Percentiles rank a stretch among this genome's conserved stretches.
Conservation (phyloP, 805 yeast species). For the Schwanniomyces occidentalis region DNA sequence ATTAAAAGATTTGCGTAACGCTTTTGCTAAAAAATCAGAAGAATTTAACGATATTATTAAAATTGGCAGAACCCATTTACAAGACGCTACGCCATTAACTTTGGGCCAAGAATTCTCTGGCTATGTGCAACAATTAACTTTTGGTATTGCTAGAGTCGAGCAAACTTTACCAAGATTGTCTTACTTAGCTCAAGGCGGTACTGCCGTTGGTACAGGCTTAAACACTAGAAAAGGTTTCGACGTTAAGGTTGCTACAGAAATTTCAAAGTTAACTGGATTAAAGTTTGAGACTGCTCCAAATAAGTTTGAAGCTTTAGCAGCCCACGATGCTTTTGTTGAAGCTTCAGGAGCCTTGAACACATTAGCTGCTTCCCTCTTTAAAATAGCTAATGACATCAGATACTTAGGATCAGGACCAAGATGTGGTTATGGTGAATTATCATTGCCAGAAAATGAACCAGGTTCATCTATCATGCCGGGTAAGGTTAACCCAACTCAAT, state of each 20-base stretch:
- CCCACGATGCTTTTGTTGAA: slow-evolving; percentile 41
- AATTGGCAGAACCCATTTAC: slow-evolving; percentile 43
- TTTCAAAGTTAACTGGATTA: slow-evolving; percentile 33
- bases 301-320: slow-evolving; percentile 43
- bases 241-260: slow-evolving; percentile 33
- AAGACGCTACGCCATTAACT: slow-evolving; percentile 42
- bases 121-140: slow-evolving; percentile 37
- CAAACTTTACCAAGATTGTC: slow-evolving; percentile 33
- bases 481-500: slow-evolving; percentile 42
- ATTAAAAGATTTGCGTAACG: slow-evolving; percentile 34
- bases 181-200: slow-evolving; percentile 40
- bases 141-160: slow-evolving; percentile 34
- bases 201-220: slow-evolving; percentile 44
- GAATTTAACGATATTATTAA: slow-evolving; percentile 37
- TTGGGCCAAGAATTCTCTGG: slow-evolving; percentile 43
- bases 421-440: slow-evolving; percentile 42
- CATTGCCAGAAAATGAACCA: slow-evolving; percentile 41
- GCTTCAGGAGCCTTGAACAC: slow-evolving; percentile 43
- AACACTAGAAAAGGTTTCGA: slow-evolving; percentile 40
- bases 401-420: slow-evolving; percentile 43
- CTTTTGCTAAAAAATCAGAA: slow-evolving; percentile 27
- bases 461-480: slow-evolving; percentile 46
- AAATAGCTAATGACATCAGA: slow-evolving; percentile 41
- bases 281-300: slow-evolving; percentile 38
- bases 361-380: slow-evolving; percentile 36